Evolutionary conservation across 2,329 filamentous ascomycete genomes (phyloP).

Genomic region (Tolypocladium ovalisporum): DNA sequence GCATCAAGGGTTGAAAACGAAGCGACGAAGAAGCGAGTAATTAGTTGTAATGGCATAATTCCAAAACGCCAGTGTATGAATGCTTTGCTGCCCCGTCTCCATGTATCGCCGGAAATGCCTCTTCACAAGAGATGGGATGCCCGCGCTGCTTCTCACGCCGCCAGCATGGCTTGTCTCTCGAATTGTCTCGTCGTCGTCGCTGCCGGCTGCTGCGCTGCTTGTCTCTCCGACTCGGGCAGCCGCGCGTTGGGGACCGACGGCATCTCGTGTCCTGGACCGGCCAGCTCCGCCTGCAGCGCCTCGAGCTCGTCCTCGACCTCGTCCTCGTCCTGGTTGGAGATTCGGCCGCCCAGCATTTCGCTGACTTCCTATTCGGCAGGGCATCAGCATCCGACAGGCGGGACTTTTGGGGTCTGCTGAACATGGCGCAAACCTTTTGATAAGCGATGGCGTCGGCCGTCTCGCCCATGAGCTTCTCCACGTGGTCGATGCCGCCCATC

Average conservation of each 20-base stretch:
- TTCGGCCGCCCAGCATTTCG: slow-evolving; percentile 77
- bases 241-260: slow-evolving; percentile 21
- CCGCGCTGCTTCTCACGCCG: slow-evolving; percentile 12
- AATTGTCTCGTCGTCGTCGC: slow-evolving; percentile 12
- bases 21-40: neutral
- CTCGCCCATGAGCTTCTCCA: slow-evolving; percentile 93
- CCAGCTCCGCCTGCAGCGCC: slow-evolving; percentile 49
- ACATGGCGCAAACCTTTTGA: slow-evolving; percentile 53
- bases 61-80: slow-evolving; percentile 13
- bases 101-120: neutral
- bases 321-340: slow-evolving; percentile 92
- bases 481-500: slow-evolving; percentile 88
- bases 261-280: slow-evolving; percentile 12
- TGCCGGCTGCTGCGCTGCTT: slow-evolving; percentile 5
- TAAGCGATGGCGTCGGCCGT: slow-evolving; percentile 84
- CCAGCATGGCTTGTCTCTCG: slow-evolving; percentile 29
- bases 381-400: slow-evolving; percentile 3
- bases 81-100: slow-evolving; percentile 6
- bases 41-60: slow-evolving; percentile 4
- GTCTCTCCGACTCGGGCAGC: slow-evolving; percentile 16
- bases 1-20: neutral
- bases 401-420: neutral
- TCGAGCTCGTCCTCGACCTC: slow-evolving; percentile 95
- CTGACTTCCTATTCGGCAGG: slow-evolving; percentile 61
- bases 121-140: neutral